Evolutionary conservation across 192 early-diverging fungal genomes (phyloP).

Genomic region (Coemansia guatemalensis): DNA sequence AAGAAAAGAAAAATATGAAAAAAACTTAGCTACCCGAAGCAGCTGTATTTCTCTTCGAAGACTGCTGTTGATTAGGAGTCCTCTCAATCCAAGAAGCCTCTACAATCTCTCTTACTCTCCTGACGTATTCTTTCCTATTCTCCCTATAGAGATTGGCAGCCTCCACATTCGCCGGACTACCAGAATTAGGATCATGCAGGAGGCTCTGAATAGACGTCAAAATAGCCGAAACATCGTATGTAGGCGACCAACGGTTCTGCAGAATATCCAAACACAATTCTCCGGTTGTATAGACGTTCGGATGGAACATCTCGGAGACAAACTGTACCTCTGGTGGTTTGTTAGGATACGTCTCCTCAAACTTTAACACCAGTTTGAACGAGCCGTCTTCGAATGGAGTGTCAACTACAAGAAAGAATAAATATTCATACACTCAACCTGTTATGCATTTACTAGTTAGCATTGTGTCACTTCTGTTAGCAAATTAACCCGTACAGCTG

Average conservation of each 20-base stretch:
- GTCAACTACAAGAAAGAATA: constrained; percentile 54
- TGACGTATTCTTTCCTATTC: constrained; percentile 89
- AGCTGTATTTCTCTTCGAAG: too few relatives aligned
- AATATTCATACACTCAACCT: too few relatives aligned
- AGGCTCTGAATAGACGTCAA: constrained; percentile 94
- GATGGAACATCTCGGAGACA: constrained; percentile 96
- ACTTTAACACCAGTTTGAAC: constrained; percentile 90
- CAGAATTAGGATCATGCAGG: constrained; percentile 96
- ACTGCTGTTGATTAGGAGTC: constrained; percentile 14
- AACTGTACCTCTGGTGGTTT: constrained; percentile 96
- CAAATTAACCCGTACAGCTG: too few relatives aligned
- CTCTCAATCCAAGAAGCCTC: constrained; percentile 72
- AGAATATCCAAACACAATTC: constrained; percentile 98
- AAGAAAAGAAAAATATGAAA: too few relatives aligned
- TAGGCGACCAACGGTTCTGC: constrained; percentile 98
- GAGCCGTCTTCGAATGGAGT: constrained; percentile 99
- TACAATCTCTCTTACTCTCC: constrained; percentile 88
- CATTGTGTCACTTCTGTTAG: too few relatives aligned
- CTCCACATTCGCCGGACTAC: constrained; percentile 95
- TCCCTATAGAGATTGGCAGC: constrained; percentile 92
- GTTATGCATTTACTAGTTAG: too few relatives aligned
- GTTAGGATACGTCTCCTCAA: constrained; percentile 98
- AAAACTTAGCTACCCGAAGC: too few relatives aligned
- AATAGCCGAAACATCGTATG: constrained; percentile 92
- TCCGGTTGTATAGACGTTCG: constrained; percentile 96